Base-by-base conservation (phyloP, 139 green algal species). In the Dunaliella primolecta region DNA sequence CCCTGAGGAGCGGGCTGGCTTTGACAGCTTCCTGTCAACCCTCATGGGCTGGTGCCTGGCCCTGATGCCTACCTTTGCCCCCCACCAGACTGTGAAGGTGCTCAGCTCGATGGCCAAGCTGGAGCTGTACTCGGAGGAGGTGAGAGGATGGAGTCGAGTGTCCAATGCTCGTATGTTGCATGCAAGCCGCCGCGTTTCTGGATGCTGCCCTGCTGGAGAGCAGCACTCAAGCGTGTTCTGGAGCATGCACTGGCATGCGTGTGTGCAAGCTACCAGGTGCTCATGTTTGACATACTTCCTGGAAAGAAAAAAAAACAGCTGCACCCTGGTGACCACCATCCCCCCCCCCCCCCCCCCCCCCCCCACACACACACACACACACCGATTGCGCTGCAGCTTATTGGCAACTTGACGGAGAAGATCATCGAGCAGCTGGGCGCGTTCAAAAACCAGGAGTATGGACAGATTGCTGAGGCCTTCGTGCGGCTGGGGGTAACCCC, bases 61-160 rank as follows among this genome's bases (percentile, higher is more conserved):
- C 37, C 71, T 85, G 71, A 24, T 64, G 23, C 80, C 80, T 1
- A 76, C 36, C 23, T 81, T 88, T 46, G 36, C 71, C 36, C 80
- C 80, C 27, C 34, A 38, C 36, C 84, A 88, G 71, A 24, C 80
- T 36, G 79, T 80, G 36, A 79, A 55, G 11, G 80, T 57, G 30
- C 74, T 88, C 32, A 82, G 81, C 71, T 33, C 84, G 2, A 46
- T 88, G 2, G 84, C 79, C 3, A n/a, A 34, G 31, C 84, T 88
- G 84, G 84, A 88, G 80, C 80, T 85, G 32, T 88, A 84, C 79
- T 84, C 81, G n/a, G 80, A 46, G 32, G 84, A 88, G 80, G 70
- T 88, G 84, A 80, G 81, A 31, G 70, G 2, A 25, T 31, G 25
- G 64, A 78, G 84, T 64, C 36, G 76, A 29, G 36, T n/a, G n/a